Evolutionary conservation across 176 grass and related monocot genomes (phyloP).

Genomic region (Musa itinerans): DNA sequence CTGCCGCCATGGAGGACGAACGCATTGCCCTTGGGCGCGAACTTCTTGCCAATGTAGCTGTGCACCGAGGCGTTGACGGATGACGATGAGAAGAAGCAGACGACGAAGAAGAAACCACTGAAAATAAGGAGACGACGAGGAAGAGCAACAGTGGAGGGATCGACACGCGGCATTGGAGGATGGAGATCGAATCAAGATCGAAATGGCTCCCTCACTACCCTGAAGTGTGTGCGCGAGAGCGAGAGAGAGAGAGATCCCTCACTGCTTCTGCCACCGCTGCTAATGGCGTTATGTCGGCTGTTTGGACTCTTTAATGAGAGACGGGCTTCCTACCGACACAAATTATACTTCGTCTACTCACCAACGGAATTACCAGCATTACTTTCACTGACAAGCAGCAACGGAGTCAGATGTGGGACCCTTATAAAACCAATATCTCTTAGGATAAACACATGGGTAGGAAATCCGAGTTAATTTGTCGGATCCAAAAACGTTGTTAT

Average conservation of each 20-base stretch:
- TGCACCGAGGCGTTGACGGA: slow-evolving; percentile 72
- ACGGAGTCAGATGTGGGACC: too few relatives aligned
- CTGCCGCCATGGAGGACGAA: slow-evolving; percentile 89
- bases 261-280: too few relatives aligned
- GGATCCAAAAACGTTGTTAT: too few relatives aligned
- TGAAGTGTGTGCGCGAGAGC: not conserved
- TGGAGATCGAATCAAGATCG: not conserved
- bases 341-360: too few relatives aligned
- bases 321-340: too few relatives aligned
- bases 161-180: not conserved
- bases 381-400: too few relatives aligned
- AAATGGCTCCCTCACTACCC: not conserved
- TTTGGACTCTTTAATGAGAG: too few relatives aligned
- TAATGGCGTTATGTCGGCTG: too few relatives aligned
- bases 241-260: not conserved
- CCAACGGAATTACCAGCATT: too few relatives aligned
- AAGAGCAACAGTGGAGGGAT: not conserved
- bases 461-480: too few relatives aligned
- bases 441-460: too few relatives aligned
- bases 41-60: slow-evolving; percentile 58
- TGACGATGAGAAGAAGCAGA: slow-evolving; percentile 25
- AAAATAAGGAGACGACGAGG: not conserved
- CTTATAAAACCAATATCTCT: too few relatives aligned
- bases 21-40: slow-evolving; percentile 78
- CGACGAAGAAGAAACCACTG: not conserved